Percentiles rank a stretch among this genome's conserved stretches.
These are phyloP conservation scores for Marasmius fiardii DNA, from an alignment of 1,284 basidiomycete genomes.

Conservation along the genomic window DNA sequence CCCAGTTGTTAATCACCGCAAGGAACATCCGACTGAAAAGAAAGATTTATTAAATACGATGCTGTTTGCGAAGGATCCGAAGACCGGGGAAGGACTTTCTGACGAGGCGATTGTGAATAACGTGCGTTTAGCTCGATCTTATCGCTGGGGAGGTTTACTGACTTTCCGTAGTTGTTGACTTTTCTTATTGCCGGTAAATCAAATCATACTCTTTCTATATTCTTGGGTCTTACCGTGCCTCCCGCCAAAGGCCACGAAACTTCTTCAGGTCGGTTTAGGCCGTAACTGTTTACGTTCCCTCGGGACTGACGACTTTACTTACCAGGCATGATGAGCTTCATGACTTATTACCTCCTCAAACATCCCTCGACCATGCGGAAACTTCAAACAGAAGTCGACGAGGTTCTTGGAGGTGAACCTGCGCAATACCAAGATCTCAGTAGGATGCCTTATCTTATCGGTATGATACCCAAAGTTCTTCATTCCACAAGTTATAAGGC, in stretches of 20 bases:
- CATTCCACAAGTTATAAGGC: neutral
- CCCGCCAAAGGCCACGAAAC: conserved; percentile 11
- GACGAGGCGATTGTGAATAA: conserved; percentile 45
- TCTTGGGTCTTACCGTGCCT: neutral
- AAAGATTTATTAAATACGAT: conserved; percentile 45
- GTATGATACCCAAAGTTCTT: conserved; percentile 19
- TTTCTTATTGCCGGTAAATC: conserved; percentile 10
- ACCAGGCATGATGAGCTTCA: conserved; percentile 33
- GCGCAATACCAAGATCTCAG: conserved; percentile 34
- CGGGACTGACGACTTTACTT: conserved; percentile 4
- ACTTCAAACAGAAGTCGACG: conserved; percentile 45
- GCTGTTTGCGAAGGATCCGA: conserved; percentile 41
- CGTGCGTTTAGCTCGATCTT: conserved; percentile 20
- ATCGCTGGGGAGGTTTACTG: too few species aligned
- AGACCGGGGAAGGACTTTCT: conserved; percentile 40
- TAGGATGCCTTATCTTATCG: conserved; percentile 41
- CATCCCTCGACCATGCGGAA: conserved; percentile 39
- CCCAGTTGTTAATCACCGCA: conserved; percentile 35
- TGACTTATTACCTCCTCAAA: conserved; percentile 42
- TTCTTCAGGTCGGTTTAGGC: neutral
- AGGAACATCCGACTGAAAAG: conserved; percentile 33
- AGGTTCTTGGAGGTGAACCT: conserved; percentile 34
- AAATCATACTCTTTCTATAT: neutral
- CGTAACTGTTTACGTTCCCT: neutral
- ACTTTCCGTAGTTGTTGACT: conserved; percentile 4